Evolutionary conservation across 371 early-diverging fungal species (phyloP).

Genomic region (Fennellomyces sp.): DNA sequence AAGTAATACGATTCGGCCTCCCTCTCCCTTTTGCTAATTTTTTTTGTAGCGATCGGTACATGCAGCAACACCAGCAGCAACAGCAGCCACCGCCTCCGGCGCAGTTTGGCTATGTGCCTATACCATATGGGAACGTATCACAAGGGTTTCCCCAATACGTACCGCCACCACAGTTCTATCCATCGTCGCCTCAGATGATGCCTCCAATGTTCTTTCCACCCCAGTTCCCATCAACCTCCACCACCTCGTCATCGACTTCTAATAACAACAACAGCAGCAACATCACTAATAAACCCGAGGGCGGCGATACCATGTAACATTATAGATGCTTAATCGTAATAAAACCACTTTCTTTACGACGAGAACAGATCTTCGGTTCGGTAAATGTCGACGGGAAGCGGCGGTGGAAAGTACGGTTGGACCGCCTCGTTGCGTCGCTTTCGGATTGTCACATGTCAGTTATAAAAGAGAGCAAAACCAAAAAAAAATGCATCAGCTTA

Average conservation of each 20-base stretch:
- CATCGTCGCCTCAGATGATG: constrained; percentile 5
- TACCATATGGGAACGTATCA: constrained; percentile 6
- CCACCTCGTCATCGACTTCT: background rate
- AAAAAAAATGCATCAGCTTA: constrained; percentile 3
- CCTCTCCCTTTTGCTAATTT: background rate
- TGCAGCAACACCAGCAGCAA: background rate
- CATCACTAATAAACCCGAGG: background rate
- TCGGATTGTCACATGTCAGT: background rate
- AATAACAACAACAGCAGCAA: background rate
- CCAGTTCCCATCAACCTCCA: background rate
- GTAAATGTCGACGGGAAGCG: constrained; percentile 41
- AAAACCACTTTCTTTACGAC: background rate
- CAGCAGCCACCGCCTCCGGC: background rate
- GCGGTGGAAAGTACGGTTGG: constrained; percentile 56
- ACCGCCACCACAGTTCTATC: background rate
- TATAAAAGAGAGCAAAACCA: background rate
- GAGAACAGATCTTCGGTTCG: constrained; percentile 29
- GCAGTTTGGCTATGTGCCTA: constrained; percentile 5
- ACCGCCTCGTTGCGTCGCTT: constrained; percentile 10
- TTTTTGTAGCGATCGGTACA: background rate
- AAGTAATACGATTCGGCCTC: background rate
- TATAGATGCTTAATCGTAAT: background rate
- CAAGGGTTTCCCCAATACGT: constrained; percentile 7
- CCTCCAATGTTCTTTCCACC: background rate
- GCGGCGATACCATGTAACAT: constrained; percentile 1